These are phyloP conservation scores for Agaricus subrufescens DNA, from an alignment of 768 basidiomycete species.

Conservation along the genomic window DNA sequence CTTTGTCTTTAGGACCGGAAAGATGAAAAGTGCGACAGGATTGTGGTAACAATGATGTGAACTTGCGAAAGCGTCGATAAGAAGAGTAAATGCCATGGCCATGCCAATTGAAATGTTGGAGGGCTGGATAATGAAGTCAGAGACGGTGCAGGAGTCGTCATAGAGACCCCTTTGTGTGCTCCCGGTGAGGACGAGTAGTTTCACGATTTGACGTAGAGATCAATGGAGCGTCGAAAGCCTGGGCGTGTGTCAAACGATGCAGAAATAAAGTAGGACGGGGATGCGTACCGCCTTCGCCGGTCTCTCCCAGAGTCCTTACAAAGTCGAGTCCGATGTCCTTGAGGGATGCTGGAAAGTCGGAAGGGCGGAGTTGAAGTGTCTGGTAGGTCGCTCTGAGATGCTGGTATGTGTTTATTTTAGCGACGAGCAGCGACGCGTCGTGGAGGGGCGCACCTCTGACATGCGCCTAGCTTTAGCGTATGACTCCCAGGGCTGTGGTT, in stretches of 20 bases:
- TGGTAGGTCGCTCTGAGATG: slow-evolving; percentile 58
- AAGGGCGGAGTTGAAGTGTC: slow-evolving; percentile 53
- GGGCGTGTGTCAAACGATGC: slow-evolving; percentile 2
- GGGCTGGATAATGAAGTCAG: too few relatives aligned
- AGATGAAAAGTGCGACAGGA: too few relatives aligned
- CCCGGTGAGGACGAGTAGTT: too few relatives aligned
- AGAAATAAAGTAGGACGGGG: background rate
- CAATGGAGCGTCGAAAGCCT: slow-evolving; percentile 63
- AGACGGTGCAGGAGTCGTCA: too few relatives aligned
- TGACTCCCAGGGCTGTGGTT: slow-evolving; percentile 83
- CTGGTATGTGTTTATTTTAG: slow-evolving; percentile 18
- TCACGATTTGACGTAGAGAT: slow-evolving; percentile 49
- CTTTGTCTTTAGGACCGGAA: too few relatives aligned
- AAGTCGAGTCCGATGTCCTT: slow-evolving; percentile 57
- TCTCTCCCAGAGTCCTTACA: slow-evolving; percentile 41
- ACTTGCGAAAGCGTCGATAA: too few relatives aligned
- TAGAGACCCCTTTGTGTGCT: too few relatives aligned
- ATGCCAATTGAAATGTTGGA: too few relatives aligned
- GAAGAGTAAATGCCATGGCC: too few relatives aligned
- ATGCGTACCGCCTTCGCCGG: slow-evolving; percentile 61
- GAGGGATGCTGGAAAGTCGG: slow-evolving; percentile 54
- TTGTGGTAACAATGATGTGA: too few relatives aligned
- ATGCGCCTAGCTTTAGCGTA: slow-evolving; percentile 76
- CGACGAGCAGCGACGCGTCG: background rate
- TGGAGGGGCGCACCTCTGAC: slow-evolving; percentile 39